A percentile compares a stretch with the other conserved stretches of the same genome.
Evolutionary conservation across 768 basidiomycete genomes (phyloP).

Genomic region (Cystobasidium tubakii): DNA sequence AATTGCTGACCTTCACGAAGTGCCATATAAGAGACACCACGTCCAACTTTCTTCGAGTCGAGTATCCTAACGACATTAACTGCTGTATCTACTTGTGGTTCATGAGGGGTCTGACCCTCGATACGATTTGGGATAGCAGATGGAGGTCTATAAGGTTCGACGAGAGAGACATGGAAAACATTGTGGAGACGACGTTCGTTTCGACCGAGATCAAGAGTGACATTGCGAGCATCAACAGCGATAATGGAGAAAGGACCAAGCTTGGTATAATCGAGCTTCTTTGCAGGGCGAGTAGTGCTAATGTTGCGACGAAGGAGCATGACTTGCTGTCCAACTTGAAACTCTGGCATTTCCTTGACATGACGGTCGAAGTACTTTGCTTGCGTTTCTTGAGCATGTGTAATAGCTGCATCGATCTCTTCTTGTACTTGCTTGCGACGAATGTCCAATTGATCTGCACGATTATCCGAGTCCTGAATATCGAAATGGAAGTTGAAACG

Average conservation of each 20-base stretch:
- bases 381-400: background rate
- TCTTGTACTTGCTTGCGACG: background rate
- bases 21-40: background rate
- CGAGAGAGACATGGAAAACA: background rate
- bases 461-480: background rate
- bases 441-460: background rate
- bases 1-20: background rate
- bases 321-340: background rate
- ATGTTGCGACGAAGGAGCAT: slow-evolving; percentile 5
- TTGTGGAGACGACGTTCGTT: slow-evolving; percentile 7
- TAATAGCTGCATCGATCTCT: background rate
- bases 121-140: background rate
- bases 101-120: background rate
- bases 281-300: background rate
- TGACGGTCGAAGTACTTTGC: background rate
- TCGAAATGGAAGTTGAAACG: slow-evolving; percentile 42
- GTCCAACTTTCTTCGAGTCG: background rate
- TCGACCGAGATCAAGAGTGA: background rate
- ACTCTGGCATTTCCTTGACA: background rate
- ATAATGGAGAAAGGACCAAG: background rate
- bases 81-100: background rate
- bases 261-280: background rate
- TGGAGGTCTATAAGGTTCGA: slow-evolving; percentile 2
- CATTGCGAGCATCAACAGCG: slow-evolving; percentile 1
- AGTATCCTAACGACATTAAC: background rate